Base-by-base conservation (phyloP, 371 early-diverging fungal genomes). In the Mucor sp. region DNA sequence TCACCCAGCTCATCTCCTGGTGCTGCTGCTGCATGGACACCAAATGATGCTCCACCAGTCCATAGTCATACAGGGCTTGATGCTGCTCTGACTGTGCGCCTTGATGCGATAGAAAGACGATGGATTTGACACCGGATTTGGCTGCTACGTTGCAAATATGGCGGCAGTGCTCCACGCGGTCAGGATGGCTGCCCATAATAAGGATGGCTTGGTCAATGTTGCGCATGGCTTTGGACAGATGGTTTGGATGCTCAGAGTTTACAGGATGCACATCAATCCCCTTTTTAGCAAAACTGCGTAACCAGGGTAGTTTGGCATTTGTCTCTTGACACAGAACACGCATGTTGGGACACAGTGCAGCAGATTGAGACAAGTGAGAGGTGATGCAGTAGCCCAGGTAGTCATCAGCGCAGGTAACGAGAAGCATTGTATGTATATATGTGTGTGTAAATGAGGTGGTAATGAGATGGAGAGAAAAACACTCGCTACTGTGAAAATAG, bases 331-430 rank as follows among this genome's bases (percentile, higher is more conserved):
- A 76, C 5, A 76, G 27, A 6, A 77, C 56, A 15, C 82, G 77
- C 7, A 82, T 28, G 15, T 73, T 58, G 5, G 47, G 23, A 30
- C 78, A 75, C 9, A 79, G 37, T 7, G 58, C 30, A 12, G 60
- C 56, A 23, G 69, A 32, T 33, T 66, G 72, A 19, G 72, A 62
- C 4, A 82, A 56, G 48, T 82, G 82, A 25, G 79, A 75, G 1
- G 78, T 67, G 50, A 82, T 61, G 48, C 74, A 70, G 59, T 76
- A 72, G 0, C 82, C 82, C 58, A 82, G 50, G 47, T 72, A 79
- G 53, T 82, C 77, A 55, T 82, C 82, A 32, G 70, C 79, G 23
- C 66, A 67, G 4, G 76, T 72, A 33, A 82, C 74, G 23, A 82
- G 76, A 58, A 79, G 59, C 79, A 82, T 82, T 3, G 23, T 48